These are phyloP conservation scores for Lactarius hatsudake DNA, from an alignment of 768 basidiomycete species.

Conservation along the genomic window DNA sequence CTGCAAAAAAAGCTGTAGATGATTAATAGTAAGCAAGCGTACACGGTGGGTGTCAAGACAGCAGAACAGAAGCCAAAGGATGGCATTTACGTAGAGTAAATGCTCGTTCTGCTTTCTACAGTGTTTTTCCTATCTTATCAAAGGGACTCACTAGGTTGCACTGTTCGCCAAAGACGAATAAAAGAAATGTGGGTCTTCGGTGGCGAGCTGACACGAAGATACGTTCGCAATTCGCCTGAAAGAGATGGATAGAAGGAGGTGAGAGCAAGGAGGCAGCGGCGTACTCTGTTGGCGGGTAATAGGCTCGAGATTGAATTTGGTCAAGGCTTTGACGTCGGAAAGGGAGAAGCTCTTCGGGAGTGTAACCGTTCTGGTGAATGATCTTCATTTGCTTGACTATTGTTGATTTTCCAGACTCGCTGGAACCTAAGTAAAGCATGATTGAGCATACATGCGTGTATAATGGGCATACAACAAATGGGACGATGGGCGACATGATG, in stretches of 20 bases:
- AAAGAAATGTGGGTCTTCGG: slow-evolving; percentile 36
- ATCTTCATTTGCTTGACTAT: slow-evolving; percentile 99
- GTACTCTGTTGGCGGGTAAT: slow-evolving; percentile 58
- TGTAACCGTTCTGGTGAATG: slow-evolving; percentile 91
- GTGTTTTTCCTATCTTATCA: neutral
- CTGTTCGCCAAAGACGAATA: slow-evolving; percentile 82
- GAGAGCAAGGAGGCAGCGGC: slow-evolving; percentile 17
- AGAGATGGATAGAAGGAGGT: slow-evolving; percentile 27
- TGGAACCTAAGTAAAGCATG: slow-evolving; percentile 59
- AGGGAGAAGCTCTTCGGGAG: slow-evolving; percentile 45
- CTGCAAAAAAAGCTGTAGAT: slow-evolving; percentile 70
- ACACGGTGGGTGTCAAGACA: neutral
- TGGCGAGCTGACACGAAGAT: slow-evolving; percentile 52
- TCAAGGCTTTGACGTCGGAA: slow-evolving; percentile 81
- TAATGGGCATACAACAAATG: slow-evolving; percentile 6
- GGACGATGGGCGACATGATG: neutral
- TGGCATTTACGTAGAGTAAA: neutral
- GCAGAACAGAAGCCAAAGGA: neutral
- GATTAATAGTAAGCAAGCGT: neutral
- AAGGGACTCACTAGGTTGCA: slow-evolving; percentile 71
- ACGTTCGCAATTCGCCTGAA: slow-evolving; percentile 49
- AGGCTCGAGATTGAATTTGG: slow-evolving; percentile 81
- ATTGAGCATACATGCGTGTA: too few species aligned
- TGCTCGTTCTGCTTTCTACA: too few species aligned
- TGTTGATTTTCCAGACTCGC: slow-evolving; percentile 92